Conservation (phyloP, 345 rosid genomes). For the Eucalyptus erythrocorys region DNA sequence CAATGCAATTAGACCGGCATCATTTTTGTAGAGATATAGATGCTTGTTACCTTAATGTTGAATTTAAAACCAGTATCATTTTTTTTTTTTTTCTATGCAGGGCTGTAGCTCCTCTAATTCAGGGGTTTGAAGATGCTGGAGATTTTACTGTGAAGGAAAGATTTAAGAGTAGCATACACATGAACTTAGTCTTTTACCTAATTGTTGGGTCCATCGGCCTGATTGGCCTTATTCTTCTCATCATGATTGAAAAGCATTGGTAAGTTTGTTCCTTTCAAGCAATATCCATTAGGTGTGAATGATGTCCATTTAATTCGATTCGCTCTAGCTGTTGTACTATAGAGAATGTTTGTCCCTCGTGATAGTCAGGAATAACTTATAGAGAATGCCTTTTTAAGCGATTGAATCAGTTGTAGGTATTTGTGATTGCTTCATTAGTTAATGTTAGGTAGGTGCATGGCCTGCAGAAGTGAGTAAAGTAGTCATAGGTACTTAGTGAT, state of each 20-base stretch:
- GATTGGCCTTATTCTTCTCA: conserved; percentile 84
- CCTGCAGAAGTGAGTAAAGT: not conserved
- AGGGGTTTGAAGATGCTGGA: conserved; percentile 99
- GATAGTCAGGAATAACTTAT: not conserved
- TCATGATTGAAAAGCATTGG: conserved; percentile 54
- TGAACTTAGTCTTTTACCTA: conserved; percentile 85
- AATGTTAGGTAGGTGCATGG: not conserved
- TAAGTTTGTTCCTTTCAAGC: conserved; percentile 2
- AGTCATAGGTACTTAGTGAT: not conserved
- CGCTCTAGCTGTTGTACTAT: not conserved
- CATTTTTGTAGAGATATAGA: not conserved
- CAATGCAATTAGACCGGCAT: not conserved
- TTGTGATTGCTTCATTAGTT: not conserved
- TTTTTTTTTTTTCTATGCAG: conserved; percentile 20
- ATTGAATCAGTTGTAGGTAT: not conserved
- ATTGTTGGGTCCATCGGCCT: conserved; percentile 84
- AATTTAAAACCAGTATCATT: not conserved
- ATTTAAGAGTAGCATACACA: conserved; percentile 85
- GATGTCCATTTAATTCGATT: not conserved
- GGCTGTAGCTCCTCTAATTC: conserved; percentile 99
- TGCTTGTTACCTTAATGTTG: not conserved
- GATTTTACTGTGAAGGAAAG: conserved; percentile 86
- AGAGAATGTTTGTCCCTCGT: not conserved
- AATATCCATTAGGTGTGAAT: not conserved
- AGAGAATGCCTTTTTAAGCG: not conserved